Percentiles rank a stretch among this genome's conserved stretches.
These are phyloP conservation scores for Globisporangium canariense DNA, from an alignment of 352 stramenopile genomes.

Conservation along the genomic window DNA sequence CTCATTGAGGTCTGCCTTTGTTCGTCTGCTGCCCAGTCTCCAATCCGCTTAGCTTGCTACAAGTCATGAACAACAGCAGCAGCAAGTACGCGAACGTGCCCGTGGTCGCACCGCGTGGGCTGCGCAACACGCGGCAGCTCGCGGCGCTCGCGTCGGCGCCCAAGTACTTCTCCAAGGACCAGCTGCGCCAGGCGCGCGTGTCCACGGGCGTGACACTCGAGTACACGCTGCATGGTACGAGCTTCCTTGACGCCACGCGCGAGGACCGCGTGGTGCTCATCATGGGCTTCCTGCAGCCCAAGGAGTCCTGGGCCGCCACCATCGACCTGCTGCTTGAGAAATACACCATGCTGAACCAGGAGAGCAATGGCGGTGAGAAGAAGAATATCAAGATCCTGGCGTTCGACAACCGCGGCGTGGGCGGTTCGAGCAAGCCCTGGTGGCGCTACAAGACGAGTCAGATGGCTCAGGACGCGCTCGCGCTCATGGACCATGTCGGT, in stretches of 20 bases:
- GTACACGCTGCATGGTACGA: conserved; percentile 37
- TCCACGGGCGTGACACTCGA: conserved; percentile 41
- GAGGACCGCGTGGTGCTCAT: conserved; percentile 24
- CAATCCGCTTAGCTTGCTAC: neutral
- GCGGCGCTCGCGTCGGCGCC: conserved; percentile 19
- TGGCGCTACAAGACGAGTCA: conserved; percentile 52
- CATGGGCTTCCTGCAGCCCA: conserved; percentile 23
- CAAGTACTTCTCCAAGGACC: conserved; percentile 21
- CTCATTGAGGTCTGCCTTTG: neutral
- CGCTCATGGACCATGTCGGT: conserved; percentile 46
- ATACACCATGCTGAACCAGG: neutral
- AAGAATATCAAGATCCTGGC: conserved; percentile 33
- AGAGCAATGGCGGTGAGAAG: neutral
- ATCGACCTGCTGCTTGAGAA: conserved; percentile 24
- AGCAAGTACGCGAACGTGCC: neutral
- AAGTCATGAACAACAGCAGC: neutral
- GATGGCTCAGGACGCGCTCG: conserved; percentile 62
- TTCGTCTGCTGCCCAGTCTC: neutral
- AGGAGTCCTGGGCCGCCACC: conserved; percentile 23
- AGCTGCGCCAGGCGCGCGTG: conserved; percentile 11
- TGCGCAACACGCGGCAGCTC: conserved; percentile 17
- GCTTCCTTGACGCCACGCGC: neutral
- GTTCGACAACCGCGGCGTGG: conserved; percentile 48
- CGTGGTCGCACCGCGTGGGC: conserved; percentile 5
- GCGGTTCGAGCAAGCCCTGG: conserved; percentile 40